These are phyloP conservation scores for Rosa chinensis DNA, from an alignment of 306 rosid species.

Conservation along the genomic window DNA sequence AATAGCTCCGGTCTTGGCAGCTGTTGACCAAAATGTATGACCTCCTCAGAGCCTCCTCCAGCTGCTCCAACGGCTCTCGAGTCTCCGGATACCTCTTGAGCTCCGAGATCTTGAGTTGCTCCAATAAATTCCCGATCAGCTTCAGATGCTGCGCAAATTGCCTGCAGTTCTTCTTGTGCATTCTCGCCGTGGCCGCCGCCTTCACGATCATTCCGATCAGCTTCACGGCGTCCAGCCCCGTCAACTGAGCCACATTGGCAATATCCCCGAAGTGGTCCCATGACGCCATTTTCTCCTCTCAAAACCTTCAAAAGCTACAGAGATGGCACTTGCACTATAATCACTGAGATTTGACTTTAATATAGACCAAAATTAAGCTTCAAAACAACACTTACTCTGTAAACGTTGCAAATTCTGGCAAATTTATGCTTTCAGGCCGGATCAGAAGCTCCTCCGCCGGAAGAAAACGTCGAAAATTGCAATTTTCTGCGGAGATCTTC, in stretches of 20 bases:
- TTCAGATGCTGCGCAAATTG: constrained; percentile 88
- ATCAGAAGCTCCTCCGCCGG: constrained; percentile 37
- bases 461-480: constrained; percentile 25
- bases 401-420: not conserved
- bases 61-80: constrained; percentile 93
- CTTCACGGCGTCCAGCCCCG: constrained; percentile 81
- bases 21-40: constrained; percentile 80
- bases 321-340: not conserved
- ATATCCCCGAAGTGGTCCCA: constrained; percentile 86
- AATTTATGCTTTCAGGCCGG: constrained; percentile 31
- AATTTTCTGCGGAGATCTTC: constrained; percentile 50
- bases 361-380: not conserved
- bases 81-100: constrained; percentile 89
- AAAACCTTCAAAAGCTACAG: not conserved
- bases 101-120: constrained; percentile 96
- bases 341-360: not conserved
- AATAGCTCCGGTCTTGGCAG: constrained; percentile 90
- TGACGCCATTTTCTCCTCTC: constrained; percentile 52
- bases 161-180: constrained; percentile 96
- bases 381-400: not conserved
- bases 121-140: constrained; percentile 90
- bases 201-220: constrained; percentile 78
- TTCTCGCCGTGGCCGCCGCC: constrained; percentile 88
- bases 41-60: constrained; percentile 91
- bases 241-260: constrained; percentile 82